These are phyloP conservation scores for Chrysanthemum seticuspe DNA, from an alignment of 129 eudicot genomes.

Conservation along the genomic window DNA sequence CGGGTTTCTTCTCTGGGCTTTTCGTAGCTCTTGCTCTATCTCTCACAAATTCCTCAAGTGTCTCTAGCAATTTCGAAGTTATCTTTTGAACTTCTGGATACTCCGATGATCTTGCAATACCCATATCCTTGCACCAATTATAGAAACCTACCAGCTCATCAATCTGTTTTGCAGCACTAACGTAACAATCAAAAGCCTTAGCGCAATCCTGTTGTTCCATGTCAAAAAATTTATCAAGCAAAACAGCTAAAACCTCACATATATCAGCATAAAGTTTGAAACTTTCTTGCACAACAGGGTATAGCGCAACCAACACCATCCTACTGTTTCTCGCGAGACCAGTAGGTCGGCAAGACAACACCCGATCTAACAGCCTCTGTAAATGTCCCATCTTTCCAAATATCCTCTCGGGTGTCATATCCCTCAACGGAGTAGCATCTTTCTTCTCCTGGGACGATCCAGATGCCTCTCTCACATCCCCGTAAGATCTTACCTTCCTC, in stretches of 20 bases:
- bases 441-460: conserved; percentile 33
- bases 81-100: conserved; percentile 74
- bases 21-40: conserved; percentile 65
- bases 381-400: conserved; percentile 80
- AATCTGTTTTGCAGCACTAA: conserved; percentile 72
- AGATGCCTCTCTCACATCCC: conserved; percentile 55
- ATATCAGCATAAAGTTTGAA: conserved; percentile 55
- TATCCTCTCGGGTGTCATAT: conserved; percentile 66
- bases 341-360: conserved; percentile 70
- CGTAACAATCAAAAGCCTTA: conserved; percentile 76
- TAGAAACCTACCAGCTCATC: conserved; percentile 70
- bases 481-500: conserved; percentile 65
- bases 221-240: conserved; percentile 71
- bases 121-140: conserved; percentile 87
- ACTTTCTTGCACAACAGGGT: conserved; percentile 69
- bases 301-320: conserved; percentile 64
- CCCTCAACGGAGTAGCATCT: conserved; percentile 66
- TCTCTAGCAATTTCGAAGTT: conserved; percentile 61
- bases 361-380: conserved; percentile 71
- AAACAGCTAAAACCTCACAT: conserved; percentile 50
- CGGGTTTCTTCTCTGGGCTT: conserved; percentile 70
- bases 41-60: conserved; percentile 79
- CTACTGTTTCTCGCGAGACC: conserved; percentile 75
- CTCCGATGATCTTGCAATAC: conserved; percentile 78
- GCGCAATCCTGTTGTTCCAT: conserved; percentile 82